Conservation (phyloP, 495 filamentous ascomycete genomes). For the Cairneyella variabilis region DNA sequence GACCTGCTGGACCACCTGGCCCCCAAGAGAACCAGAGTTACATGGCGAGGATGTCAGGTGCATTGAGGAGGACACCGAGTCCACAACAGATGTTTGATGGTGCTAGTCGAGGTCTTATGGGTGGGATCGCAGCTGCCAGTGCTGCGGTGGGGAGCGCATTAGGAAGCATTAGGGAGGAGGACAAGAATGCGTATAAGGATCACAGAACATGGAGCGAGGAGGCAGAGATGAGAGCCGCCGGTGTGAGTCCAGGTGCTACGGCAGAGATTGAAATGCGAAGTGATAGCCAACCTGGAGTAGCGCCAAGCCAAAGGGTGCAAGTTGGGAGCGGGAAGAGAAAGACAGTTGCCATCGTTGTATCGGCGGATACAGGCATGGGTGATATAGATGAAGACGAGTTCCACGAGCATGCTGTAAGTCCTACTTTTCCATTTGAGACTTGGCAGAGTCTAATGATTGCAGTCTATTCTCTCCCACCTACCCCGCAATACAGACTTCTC, state of each 20-base stretch:
- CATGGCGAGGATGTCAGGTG: constrained; percentile 74
- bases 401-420: constrained; percentile 77
- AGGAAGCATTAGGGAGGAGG: constrained; percentile 79
- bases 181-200: constrained; percentile 74
- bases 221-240: constrained; percentile 39
- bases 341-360: constrained; percentile 80
- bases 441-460: constrained; percentile 9
- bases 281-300: constrained; percentile 10
- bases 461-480: constrained; percentile 90
- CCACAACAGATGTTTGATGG: constrained; percentile 84
- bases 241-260: constrained; percentile 12
- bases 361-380: constrained; percentile 60
- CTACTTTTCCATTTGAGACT: not conserved
- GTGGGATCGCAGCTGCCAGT: constrained; percentile 80
- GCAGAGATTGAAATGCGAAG: constrained; percentile 24
- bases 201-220: constrained; percentile 84
- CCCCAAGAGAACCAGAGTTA: constrained; percentile 51
- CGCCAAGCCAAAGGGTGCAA: constrained; percentile 25
- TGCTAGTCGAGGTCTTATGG: constrained; percentile 69
- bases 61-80: constrained; percentile 81
- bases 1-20: constrained; percentile 32
- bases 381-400: constrained; percentile 60
- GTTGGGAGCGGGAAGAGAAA: constrained; percentile 50
- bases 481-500: constrained; percentile 66
- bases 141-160: constrained; percentile 74